Evolutionary conservation across 2,329 filamentous ascomycete genomes (phyloP).

Genomic region (Botrytis fabae): DNA sequence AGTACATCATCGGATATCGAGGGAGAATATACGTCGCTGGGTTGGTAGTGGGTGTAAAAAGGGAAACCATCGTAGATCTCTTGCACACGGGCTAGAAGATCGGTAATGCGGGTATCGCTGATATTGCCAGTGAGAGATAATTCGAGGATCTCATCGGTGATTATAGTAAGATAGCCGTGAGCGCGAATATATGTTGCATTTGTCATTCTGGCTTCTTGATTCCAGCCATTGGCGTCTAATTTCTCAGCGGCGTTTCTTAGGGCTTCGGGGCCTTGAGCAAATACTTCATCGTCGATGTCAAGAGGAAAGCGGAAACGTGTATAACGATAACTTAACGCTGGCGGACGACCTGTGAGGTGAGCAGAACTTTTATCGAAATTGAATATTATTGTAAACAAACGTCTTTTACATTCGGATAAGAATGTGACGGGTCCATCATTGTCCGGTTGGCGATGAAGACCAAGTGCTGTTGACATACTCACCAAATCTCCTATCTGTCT

Average conservation of each 20-base stretch:
- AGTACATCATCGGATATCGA: slow-evolving; percentile 44
- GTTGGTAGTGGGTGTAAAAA: slow-evolving; percentile 42
- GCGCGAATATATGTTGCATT: slow-evolving; percentile 50
- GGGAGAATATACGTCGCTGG: slow-evolving; percentile 44
- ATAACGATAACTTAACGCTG: slow-evolving; percentile 53
- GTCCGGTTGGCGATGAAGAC: slow-evolving; percentile 36
- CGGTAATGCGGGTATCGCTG: slow-evolving; percentile 33
- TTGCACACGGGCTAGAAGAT: slow-evolving; percentile 31
- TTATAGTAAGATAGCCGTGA: slow-evolving; percentile 48
- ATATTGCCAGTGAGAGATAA: slow-evolving; percentile 45
- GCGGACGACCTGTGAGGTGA: slow-evolving; percentile 56
- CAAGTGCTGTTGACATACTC: slow-evolving; percentile 37
- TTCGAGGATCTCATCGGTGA: slow-evolving; percentile 61
- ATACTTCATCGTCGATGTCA: slow-evolving; percentile 53
- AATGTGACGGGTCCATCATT: slow-evolving; percentile 34
- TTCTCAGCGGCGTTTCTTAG: slow-evolving; percentile 43
- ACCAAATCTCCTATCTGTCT: slow-evolving; percentile 44
- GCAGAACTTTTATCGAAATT: slow-evolving; percentile 52
- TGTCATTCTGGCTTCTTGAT: slow-evolving; percentile 46
- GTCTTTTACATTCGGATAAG: slow-evolving; percentile 42
- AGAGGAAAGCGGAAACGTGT: slow-evolving; percentile 54
- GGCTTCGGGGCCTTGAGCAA: slow-evolving; percentile 46
- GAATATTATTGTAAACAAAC: slow-evolving; percentile 44
- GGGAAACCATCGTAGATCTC: slow-evolving; percentile 44
- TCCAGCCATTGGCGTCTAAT: slow-evolving; percentile 55